Evolutionary conservation across 2,329 filamentous ascomycete genomes (phyloP), one percentile per base, ranked within the genome.

Genomic region (Fusarium subglutinans): DNA sequence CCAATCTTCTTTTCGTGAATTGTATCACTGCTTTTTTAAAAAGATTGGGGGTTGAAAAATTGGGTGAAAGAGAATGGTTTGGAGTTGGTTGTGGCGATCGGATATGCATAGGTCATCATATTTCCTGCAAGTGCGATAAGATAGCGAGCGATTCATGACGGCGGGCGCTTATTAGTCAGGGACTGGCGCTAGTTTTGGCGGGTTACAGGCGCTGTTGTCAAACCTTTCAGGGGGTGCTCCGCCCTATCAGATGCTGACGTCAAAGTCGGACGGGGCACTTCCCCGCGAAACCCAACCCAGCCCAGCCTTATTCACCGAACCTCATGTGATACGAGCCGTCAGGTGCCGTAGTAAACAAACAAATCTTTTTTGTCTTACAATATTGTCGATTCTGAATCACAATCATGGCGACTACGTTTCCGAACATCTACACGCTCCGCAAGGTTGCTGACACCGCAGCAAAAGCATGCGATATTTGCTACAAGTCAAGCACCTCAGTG

Each of bases 391-490:
- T 20, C n/a, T 37, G 30, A 30, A 33, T 24, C 37, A 7, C 18
- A 30, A 69, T 28, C 63, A 89, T 88, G 85, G 84, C 87, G 4
- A 74, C 77, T 5, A 75, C 79, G 6, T 90, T 96, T 66, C 89
- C 90, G 47, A 98, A 98, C 80, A 83, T 93, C 37, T 98, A 96
- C 84, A 91, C 94, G 73, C 93, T 95, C 74, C 93, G 96, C 56
- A 94, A 91, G 76, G 96, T 98, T 41, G 95, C 95, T 18, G 94
- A 97, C 37, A 89, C 90, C n/a, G 89, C 92, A 3, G 89, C 94
- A 18, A 97, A 94, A 83, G 87, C 94, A 56, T 99, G 96, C 83
- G 93, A 94, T 82, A 90, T 98, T 72, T 98, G 96, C 87, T 97
- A 92, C 86, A 97, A 96, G 83, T 93, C 93, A 14, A 94, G 92